These are phyloP conservation scores for Lenzites betulinus DNA, from an alignment of 768 basidiomycete species.

Conservation along the genomic window DNA sequence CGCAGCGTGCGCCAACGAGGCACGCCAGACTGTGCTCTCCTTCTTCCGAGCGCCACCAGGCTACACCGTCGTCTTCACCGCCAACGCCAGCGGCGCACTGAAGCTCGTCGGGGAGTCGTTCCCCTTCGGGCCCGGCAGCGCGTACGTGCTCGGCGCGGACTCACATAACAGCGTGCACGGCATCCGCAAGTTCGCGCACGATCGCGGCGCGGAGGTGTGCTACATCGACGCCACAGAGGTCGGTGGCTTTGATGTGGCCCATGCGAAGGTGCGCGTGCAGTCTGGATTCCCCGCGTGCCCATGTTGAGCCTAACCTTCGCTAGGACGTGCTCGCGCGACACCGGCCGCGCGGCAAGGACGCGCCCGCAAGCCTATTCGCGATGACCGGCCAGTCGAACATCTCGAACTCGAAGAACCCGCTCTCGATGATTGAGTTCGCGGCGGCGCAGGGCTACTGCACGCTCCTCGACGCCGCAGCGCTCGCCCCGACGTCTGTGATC, in stretches of 20 bases:
- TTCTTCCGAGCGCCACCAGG: constrained; percentile 77
- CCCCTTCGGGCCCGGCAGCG: constrained; percentile 60
- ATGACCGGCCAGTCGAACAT: constrained; percentile 84
- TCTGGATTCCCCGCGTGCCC: not conserved
- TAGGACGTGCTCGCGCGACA: constrained; percentile 59
- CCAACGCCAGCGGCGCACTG: constrained; percentile 77
- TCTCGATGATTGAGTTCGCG: constrained; percentile 66
- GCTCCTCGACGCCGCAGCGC: constrained; percentile 80
- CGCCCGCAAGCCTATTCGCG: constrained; percentile 64
- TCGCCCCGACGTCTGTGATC: constrained; percentile 71
- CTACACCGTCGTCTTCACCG: constrained; percentile 81
- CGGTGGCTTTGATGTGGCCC: constrained; percentile 62
- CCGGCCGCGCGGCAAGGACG: constrained; percentile 45
- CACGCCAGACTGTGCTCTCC: constrained; percentile 68
- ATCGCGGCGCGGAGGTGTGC: constrained; percentile 54
- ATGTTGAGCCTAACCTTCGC: constrained; percentile 1
- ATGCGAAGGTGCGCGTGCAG: constrained; percentile 55
- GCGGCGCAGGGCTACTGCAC: constrained; percentile 70
- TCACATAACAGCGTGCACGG: constrained; percentile 87
- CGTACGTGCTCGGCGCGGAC: constrained; percentile 71
- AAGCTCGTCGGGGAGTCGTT: constrained; percentile 84
- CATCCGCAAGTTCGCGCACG: constrained; percentile 68
- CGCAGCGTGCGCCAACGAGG: constrained; percentile 63
- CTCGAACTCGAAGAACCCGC: constrained; percentile 69
- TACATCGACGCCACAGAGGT: constrained; percentile 66